phyloP scores from a whole-genome alignment of 176 grass and related monocot species.

The Musa beccarii region DNA sequence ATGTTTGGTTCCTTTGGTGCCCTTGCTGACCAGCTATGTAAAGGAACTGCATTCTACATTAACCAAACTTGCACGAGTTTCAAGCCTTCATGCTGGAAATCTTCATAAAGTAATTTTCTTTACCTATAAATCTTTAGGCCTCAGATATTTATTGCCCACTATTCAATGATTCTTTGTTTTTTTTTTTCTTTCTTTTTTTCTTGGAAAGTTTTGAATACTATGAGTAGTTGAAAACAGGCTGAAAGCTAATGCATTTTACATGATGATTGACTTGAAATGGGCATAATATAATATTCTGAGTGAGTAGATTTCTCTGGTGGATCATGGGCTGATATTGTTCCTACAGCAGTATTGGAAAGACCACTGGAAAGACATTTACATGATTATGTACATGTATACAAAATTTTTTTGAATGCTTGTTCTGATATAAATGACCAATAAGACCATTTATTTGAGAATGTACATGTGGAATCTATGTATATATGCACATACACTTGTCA shows the following conservation, averaged over 20 bases:
- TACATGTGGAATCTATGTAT: no score
- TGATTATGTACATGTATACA: neutral
- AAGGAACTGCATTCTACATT: conserved; percentile 74
- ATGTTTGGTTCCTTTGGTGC: conserved; percentile 52
- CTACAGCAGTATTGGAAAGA: neutral
- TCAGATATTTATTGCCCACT: neutral
- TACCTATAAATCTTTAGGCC: neutral
- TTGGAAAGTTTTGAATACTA: neutral
- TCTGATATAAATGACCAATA: no score
- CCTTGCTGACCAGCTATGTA: conserved; percentile 43
- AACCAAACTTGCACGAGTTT: conserved; percentile 73
- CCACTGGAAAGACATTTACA: neutral
- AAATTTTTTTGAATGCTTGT: no score
- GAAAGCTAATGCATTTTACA: neutral
- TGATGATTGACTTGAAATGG: neutral
- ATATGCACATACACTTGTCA: neutral
- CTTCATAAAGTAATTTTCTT: conserved; percentile 74
- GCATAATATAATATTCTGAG: neutral
- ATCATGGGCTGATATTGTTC: neutral
- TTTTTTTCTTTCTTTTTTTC: neutral
- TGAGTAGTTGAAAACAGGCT: neutral
- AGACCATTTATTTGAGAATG: no score
- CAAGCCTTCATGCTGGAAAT: conserved; percentile 86
- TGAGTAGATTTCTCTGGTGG: neutral
- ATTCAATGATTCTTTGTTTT: neutral